phyloP scores from a whole-genome alignment of 2,329 filamentous ascomycete genomes.

The Arthrobotrys entomopaga region DNA sequence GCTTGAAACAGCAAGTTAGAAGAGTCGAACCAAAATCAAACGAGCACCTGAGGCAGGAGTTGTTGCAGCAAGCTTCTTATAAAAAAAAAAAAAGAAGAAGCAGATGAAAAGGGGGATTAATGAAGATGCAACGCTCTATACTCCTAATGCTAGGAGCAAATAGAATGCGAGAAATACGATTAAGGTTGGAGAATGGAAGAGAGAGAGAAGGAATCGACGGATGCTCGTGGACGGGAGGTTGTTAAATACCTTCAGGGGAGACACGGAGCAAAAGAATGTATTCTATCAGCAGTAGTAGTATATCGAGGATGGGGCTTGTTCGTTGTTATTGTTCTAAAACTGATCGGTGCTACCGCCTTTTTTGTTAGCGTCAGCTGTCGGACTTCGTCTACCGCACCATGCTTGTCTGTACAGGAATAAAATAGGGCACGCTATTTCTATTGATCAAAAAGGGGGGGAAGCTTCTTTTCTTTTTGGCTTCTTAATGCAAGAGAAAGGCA shows the following conservation, averaged over 20 bases:
- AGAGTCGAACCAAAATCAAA: conserved; percentile 36
- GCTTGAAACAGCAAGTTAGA: conserved; percentile 44
- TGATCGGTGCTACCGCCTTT: conserved; percentile 50
- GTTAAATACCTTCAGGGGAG: conserved; percentile 54
- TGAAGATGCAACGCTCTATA: neutral
- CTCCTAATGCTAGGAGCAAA: neutral
- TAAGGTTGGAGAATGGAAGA: conserved; percentile 44
- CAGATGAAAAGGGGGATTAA: neutral
- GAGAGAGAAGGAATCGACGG: conserved; percentile 8
- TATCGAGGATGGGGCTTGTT: neutral
- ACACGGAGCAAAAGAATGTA: conserved; percentile 49
- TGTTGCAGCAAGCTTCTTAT: conserved; percentile 38
- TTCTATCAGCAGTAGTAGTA: conserved; percentile 33
- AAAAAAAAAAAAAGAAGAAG: conserved; percentile 25
- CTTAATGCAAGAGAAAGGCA: neutral
- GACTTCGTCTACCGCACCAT: conserved; percentile 48
- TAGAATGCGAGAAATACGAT: conserved; percentile 40
- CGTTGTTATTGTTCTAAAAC: conserved; percentile 46
- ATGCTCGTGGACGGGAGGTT: conserved; percentile 21
- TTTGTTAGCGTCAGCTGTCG: conserved; percentile 43
- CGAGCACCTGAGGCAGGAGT: neutral
- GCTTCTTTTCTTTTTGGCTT: neutral
- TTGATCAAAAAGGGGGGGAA: too few relatives aligned
- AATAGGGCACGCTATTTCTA: neutral
- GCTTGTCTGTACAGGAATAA: conserved; percentile 15